Conservation (phyloP, 257 asterid species). For the Haberlea rhodopensis region DNA sequence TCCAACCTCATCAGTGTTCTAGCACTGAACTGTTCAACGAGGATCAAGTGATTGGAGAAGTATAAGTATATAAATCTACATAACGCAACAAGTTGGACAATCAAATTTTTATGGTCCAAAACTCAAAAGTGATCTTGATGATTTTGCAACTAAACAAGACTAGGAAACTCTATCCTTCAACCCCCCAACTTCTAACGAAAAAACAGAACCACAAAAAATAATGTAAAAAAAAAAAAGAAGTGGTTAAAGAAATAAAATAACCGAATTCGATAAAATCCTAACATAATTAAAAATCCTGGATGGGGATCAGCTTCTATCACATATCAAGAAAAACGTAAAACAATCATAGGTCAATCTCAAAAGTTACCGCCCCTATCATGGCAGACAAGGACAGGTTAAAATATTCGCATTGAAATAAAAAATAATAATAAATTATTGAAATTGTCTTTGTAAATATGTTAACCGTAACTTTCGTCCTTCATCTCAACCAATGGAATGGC, state of each 20-base stretch:
- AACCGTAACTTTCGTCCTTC: background rate
- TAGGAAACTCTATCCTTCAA: conserved; percentile 6
- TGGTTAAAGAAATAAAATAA: conserved; percentile 3
- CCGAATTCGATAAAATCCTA: conserved; percentile 15
- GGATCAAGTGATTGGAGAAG: background rate
- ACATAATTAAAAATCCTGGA: background rate
- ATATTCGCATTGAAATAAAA: background rate
- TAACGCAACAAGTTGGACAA: background rate
- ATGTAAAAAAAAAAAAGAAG: background rate
- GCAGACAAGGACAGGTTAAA: background rate
- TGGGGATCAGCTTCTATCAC: conserved; percentile 24
- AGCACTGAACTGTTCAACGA: background rate
- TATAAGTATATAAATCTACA: background rate
- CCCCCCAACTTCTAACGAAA: conserved; percentile 2
- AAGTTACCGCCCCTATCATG: background rate
- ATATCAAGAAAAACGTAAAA: background rate
- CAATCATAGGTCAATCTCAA: conserved; percentile 8
- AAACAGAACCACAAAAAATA: background rate
- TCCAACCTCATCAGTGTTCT: background rate
- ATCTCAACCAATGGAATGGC: background rate
- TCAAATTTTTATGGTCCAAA: background rate
- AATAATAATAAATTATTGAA: background rate
- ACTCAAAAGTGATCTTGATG: background rate
- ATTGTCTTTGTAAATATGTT: background rate
- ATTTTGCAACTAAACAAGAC: background rate